Conservation (phyloP, 179 eudicot genomes). For the Beta lomatogona region DNA sequence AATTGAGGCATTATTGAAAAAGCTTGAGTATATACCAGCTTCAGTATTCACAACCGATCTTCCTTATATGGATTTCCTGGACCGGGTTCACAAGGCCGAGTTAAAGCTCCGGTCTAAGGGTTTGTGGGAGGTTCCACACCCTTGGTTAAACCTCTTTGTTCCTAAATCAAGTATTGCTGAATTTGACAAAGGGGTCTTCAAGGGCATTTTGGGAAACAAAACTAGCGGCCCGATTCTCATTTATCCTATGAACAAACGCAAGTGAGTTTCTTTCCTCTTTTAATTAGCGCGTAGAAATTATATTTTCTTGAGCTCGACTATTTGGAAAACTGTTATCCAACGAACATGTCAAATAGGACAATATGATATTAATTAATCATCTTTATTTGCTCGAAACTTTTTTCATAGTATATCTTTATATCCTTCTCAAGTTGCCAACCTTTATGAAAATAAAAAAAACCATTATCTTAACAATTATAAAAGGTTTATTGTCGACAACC, state of each 20-base stretch:
- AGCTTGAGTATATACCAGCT: conserved; percentile 64
- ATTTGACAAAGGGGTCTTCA: conserved; percentile 80
- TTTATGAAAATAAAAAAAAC: no score
- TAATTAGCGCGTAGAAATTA: no score
- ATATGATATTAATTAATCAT: no score
- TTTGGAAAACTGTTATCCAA: no score
- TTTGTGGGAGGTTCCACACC: conserved; percentile 96
- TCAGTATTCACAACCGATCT: conserved; percentile 77
- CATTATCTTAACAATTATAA: no score
- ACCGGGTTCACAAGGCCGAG: conserved; percentile 98
- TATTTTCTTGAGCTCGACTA: no score
- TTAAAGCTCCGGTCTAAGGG: conserved; percentile 81
- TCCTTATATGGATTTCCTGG: conserved; percentile 79
- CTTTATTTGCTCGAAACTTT: no score
- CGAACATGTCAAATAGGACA: no score
- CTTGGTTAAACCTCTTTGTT: conserved; percentile 89
- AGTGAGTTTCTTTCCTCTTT: conserved; percentile 42
- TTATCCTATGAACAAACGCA: conserved; percentile 93
- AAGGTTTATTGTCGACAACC: background rate
- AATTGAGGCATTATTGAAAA: conserved; percentile 60
- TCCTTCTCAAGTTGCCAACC: no score
- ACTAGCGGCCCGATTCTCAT: conserved; percentile 91
- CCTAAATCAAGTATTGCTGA: conserved; percentile 76
- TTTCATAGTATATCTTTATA: no score
- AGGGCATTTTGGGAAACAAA: conserved; percentile 84